These are phyloP conservation scores for Carex scoparia DNA, from an alignment of 176 grass and related monocot species.

Conservation along the genomic window DNA sequence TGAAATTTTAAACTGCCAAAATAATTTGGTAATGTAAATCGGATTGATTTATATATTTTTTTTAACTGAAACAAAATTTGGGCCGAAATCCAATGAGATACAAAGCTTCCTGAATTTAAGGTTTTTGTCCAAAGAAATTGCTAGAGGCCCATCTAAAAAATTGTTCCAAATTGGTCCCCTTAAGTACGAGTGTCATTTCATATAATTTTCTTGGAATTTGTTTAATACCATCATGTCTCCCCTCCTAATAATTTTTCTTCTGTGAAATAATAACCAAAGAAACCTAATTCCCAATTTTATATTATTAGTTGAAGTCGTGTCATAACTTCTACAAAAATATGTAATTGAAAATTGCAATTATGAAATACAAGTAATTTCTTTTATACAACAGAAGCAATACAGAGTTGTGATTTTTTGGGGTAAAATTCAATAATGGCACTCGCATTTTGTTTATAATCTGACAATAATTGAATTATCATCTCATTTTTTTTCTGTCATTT, in stretches of 20 bases:
- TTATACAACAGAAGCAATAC: neutral
- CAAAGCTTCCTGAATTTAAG: constrained; percentile 14
- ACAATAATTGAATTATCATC: neutral
- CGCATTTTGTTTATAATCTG: neutral
- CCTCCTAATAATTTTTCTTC: neutral
- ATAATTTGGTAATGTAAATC: neutral
- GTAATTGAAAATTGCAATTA: neutral
- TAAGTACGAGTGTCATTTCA: neutral
- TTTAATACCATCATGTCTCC: neutral
- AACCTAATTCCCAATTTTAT: too few species aligned
- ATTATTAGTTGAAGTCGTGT: too few species aligned
- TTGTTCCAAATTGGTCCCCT: neutral
- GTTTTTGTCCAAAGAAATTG: neutral
- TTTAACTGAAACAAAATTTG: neutral
- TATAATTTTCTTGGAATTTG: neutral
- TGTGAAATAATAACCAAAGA: neutral
- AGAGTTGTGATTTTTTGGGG: neutral
- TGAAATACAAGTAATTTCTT: neutral
- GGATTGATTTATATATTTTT: neutral
- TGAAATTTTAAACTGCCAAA: neutral
- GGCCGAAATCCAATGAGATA: constrained; percentile 3
- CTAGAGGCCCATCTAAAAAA: neutral
- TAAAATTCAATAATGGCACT: neutral
- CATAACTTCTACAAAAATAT: neutral
- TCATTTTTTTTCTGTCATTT: neutral